phyloP scores from a whole-genome alignment of 192 early-diverging fungal genomes.

The Backusella luteola region DNA sequence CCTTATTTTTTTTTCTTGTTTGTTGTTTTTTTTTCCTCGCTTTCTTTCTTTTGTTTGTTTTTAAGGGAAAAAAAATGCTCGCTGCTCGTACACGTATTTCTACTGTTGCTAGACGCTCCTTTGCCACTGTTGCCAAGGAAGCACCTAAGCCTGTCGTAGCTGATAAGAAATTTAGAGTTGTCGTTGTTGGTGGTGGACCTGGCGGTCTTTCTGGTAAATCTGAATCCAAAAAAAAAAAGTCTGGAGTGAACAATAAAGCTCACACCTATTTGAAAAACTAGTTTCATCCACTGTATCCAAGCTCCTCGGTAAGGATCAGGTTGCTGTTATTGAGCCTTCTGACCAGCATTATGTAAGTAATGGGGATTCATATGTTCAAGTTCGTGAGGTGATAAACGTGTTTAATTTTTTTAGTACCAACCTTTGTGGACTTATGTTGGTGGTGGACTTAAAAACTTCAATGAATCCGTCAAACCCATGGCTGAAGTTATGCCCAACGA shows the following conservation, averaged over 20 bases:
- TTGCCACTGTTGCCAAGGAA: conserved; percentile 28
- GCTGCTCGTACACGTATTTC: conserved; percentile 18
- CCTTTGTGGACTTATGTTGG: conserved; percentile 92
- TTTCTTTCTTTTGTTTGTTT: background rate
- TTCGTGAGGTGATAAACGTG: background rate
- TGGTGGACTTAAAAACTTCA: conserved; percentile 76
- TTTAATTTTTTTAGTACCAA: conserved; percentile 59
- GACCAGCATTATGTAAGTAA: conserved; percentile 60
- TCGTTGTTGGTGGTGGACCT: conserved; percentile 56
- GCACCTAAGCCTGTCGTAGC: background rate
- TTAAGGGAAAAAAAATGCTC: conserved; percentile 18
- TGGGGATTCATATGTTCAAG: background rate
- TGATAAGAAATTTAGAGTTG: conserved; percentile 48
- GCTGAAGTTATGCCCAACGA: conserved; percentile 67
- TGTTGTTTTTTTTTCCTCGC: background rate
- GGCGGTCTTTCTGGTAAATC: conserved; percentile 50
- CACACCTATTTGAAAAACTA: conserved; percentile 6
- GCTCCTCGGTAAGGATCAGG: conserved; percentile 59
- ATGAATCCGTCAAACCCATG: conserved; percentile 65
- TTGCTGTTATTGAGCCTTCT: conserved; percentile 78
- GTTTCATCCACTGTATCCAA: conserved; percentile 70
- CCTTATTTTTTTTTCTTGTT: conserved; percentile 3
- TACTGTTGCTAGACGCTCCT: conserved; percentile 21
- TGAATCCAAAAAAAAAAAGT: background rate
- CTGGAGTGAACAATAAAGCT: background rate